Percentiles rank a stretch among this genome's conserved stretches.
Conservation (phyloP, 2,329 filamentous ascomycete species). For the Boeremia exigua region DNA sequence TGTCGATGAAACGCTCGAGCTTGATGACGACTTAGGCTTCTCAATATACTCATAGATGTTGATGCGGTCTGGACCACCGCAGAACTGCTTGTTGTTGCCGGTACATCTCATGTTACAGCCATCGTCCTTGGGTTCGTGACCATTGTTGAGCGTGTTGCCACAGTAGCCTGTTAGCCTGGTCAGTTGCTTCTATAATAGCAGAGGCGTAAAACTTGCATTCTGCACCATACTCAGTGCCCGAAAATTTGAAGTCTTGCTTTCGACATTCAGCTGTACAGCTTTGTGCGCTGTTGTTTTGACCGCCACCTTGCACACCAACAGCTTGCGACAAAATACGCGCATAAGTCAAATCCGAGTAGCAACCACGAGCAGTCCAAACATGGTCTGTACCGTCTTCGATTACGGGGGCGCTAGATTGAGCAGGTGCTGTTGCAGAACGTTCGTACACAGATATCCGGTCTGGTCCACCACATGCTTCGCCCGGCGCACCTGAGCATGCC, state of each 20-base stretch:
- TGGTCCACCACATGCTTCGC: slow-evolving; percentile 34
- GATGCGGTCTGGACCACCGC: slow-evolving; percentile 24
- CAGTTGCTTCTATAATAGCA: background rate
- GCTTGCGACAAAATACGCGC: slow-evolving; percentile 13
- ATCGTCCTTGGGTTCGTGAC: slow-evolving; percentile 17
- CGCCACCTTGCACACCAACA: slow-evolving; percentile 11
- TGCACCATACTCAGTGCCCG: slow-evolving; percentile 15
- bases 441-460: slow-evolving; percentile 26
- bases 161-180: slow-evolving; percentile 8
- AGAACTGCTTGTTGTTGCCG: slow-evolving; percentile 20
- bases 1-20: background rate
- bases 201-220: slow-evolving; percentile 7
- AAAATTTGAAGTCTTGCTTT: slow-evolving; percentile 9
- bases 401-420: background rate
- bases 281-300: slow-evolving; percentile 15
- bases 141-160: slow-evolving; percentile 19
- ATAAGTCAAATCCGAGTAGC: slow-evolving; percentile 14
- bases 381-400: background rate
- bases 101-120: slow-evolving; percentile 26
- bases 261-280: slow-evolving; percentile 21
- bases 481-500: slow-evolving; percentile 31
- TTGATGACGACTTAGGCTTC: background rate
- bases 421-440: background rate
- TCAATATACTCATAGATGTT: slow-evolving; percentile 31
- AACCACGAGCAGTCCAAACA: slow-evolving; percentile 14